Evolutionary conservation across 805 yeast species (phyloP), one percentile per base, ranked within the genome.

Genomic region (Saccharomycopsis malanga): DNA sequence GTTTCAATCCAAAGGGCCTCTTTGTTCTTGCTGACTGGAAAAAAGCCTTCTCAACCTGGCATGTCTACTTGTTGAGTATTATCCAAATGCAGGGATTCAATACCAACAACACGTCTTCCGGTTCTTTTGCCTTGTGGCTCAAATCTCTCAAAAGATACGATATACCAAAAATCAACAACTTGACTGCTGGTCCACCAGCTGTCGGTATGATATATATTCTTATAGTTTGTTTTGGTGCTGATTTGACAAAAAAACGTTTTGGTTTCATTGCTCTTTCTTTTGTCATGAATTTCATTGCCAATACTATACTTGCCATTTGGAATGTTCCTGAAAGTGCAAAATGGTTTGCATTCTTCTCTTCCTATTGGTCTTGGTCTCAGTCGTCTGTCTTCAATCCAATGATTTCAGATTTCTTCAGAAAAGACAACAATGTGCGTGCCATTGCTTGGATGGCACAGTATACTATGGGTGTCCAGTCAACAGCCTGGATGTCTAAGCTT

Each of bases 71-170:
- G 1, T 59, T 82, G 24, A 62, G 73, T 4, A 61, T 77, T 4
- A 75, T 77, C 64, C 75, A 77, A 54, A 69, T 77, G 32, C 68
- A 79, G 55, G 76, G 82, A 45, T 78, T 81, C 79, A 80, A 81
- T 63, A 74, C 76, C 57, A 73, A 73, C 59, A 78, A 77, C 51
- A 72, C 76, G 2, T 66, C 72, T 17, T 68, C 77, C 41, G 83
- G 83, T 12, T 69, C 79, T 9, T 79, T 73, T 56, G 61, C 74
- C 4, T 65, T 83, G 49, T 82, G 89, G 89, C 68, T 83, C 42
- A 68, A 74, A 52, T 66, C 78, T 4, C 63, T 73, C 18, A 58
- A 67, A 39, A 63, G 65, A 30, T 78, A 70, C 56, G 57, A 70
- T 0, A 63, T 69, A 38, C 70, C 68, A 1, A 63, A 65, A 48